Evolutionary conservation across 2,329 filamentous ascomycete species (phyloP).

Genomic region (Cladosporium oxysporum): DNA sequence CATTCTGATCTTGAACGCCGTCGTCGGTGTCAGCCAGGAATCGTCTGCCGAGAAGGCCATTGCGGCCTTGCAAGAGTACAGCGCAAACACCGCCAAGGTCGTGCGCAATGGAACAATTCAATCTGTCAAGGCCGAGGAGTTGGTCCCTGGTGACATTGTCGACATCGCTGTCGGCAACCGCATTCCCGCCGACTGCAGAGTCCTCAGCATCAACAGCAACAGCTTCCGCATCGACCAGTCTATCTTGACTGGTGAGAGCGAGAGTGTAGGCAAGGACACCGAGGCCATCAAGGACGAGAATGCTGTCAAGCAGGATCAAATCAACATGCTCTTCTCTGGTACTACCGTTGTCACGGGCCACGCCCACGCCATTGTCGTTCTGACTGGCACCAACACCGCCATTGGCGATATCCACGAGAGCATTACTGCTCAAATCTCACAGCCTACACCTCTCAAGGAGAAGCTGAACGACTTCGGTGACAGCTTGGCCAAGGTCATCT

Average conservation of each 20-base stretch:
- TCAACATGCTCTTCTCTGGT: conserved; percentile 97
- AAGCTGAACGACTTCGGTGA: conserved; percentile 99
- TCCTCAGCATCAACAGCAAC: conserved; percentile 92
- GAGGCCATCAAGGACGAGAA: conserved; percentile 69
- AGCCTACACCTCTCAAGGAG: conserved; percentile 95
- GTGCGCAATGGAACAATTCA: conserved; percentile 79
- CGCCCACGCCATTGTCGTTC: conserved; percentile 84
- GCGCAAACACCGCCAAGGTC: conserved; percentile 95
- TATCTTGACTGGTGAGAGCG: conserved; percentile 94
- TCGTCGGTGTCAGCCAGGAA: conserved; percentile 97
- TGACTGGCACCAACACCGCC: conserved; percentile 86
- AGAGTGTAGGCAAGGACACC: conserved; percentile 88
- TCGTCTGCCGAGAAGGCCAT: conserved; percentile 98
- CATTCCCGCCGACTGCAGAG: conserved; percentile 89
- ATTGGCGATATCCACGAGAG: conserved; percentile 99
- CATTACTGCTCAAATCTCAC: conserved; percentile 96
- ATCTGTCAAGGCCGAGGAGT: conserved; percentile 89
- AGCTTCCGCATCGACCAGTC: conserved; percentile 96
- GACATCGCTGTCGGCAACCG: conserved; percentile 87
- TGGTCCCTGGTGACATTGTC: conserved; percentile 92
- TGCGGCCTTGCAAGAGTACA: conserved; percentile 96
- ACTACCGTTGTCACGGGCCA: conserved; percentile 95
- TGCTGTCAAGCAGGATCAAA: conserved; percentile 95
- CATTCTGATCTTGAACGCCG: conserved; percentile 92
- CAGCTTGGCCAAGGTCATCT: conserved; percentile 94